Conservation (phyloP, 2,329 filamentous ascomycete genomes). For the Lasiodiplodia gonubiensis region DNA sequence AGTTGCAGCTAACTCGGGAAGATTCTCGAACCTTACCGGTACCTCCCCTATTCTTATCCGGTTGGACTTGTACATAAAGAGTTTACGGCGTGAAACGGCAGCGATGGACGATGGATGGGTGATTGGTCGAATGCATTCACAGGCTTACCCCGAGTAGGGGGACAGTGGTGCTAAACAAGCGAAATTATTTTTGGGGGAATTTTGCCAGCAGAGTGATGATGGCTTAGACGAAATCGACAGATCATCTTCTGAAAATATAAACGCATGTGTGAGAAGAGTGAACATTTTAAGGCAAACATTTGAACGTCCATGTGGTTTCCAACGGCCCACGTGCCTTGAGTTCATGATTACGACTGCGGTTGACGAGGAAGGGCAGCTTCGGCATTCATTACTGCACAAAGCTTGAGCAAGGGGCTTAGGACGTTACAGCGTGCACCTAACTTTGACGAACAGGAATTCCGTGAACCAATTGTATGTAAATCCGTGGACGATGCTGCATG, state of each 20-base stretch:
- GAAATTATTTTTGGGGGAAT: not conserved
- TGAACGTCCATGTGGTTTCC: too few relatives aligned
- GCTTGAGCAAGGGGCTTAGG: too few relatives aligned
- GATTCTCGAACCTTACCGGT: not conserved
- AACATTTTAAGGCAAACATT: not conserved
- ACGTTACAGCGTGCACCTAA: too few relatives aligned
- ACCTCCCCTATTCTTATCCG: not conserved
- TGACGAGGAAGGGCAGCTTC: too few relatives aligned
- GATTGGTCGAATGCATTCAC: constrained; percentile 1
- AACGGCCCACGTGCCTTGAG: too few relatives aligned
- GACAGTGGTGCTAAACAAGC: not conserved
- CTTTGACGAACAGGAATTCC: too few relatives aligned
- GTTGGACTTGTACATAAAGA: constrained; percentile 16
- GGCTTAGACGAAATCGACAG: constrained; percentile 8
- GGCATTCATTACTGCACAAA: too few relatives aligned
- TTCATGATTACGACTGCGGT: too few relatives aligned
- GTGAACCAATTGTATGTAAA: too few relatives aligned
- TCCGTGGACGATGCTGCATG: too few relatives aligned
- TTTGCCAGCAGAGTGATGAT: not conserved
- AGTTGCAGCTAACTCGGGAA: not conserved
- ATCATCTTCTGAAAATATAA: not conserved
- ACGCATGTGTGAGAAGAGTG: not conserved
- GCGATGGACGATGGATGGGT: constrained; percentile 2
- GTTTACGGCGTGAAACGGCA: constrained; percentile 17
- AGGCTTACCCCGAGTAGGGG: not conserved